These are phyloP conservation scores for Westerdykella sp. DNA, from an alignment of 2,329 filamentous ascomycete species.

Conservation along the genomic window DNA sequence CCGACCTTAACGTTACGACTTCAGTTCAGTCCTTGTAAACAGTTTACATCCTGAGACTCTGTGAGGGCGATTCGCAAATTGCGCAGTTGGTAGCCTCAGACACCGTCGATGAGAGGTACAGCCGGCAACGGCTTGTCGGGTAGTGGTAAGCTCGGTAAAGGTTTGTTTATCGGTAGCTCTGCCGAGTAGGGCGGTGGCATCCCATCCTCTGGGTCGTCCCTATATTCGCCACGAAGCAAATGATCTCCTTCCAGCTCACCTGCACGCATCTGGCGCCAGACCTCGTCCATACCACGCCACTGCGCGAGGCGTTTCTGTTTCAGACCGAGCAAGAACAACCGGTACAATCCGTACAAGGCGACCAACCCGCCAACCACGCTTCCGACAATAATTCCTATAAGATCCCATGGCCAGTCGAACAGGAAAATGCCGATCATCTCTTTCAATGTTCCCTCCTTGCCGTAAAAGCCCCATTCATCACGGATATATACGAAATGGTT, in stretches of 20 bases:
- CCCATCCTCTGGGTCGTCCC: slow-evolving; percentile 15
- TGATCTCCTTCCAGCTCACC: slow-evolving; percentile 18
- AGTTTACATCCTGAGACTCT: too few relatives aligned
- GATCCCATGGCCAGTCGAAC: slow-evolving; percentile 19
- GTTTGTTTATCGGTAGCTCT: slow-evolving; percentile 13
- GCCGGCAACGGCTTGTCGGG: slow-evolving; percentile 32
- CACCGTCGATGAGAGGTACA: slow-evolving; percentile 27
- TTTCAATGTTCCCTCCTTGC: slow-evolving; percentile 26
- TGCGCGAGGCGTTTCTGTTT: slow-evolving; percentile 24
- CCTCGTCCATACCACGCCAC: slow-evolving; percentile 31
- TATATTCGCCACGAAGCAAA: slow-evolving; percentile 17
- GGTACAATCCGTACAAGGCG: slow-evolving; percentile 14
- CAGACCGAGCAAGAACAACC: slow-evolving; percentile 14
- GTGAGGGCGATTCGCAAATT: too few relatives aligned
- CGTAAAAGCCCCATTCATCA: slow-evolving; percentile 27
- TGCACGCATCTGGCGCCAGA: slow-evolving; percentile 25
- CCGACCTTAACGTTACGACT: too few relatives aligned
- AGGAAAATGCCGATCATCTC: slow-evolving; percentile 20
- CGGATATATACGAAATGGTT: slow-evolving; percentile 22
- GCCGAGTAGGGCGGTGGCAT: slow-evolving; percentile 6
- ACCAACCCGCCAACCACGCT: slow-evolving; percentile 15
- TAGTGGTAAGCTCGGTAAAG: slow-evolving; percentile 26
- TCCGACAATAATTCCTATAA: slow-evolving; percentile 18
- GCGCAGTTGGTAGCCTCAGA: background rate
- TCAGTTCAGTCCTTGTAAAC: too few relatives aligned